Base-by-base conservation (phyloP, 805 yeast species). In the Yarrowia bubula region DNA sequence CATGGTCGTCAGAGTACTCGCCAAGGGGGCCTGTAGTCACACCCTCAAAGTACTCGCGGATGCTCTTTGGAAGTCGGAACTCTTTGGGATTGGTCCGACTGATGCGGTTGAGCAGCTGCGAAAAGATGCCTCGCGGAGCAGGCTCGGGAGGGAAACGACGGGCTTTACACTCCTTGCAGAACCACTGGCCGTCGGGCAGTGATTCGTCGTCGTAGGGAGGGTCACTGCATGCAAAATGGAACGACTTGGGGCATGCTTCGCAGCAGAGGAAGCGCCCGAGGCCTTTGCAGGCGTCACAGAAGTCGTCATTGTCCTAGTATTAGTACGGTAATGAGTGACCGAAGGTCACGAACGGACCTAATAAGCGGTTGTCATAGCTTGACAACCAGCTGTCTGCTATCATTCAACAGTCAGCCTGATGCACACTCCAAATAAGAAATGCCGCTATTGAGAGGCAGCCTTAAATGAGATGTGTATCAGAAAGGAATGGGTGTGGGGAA, bases 231-330 rank as follows among this genome's bases (percentile, higher is more conserved):
- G 89, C 80, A 72, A 95, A 91, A 73, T 93, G 99, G 76, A 93
- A 95, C 1, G 97, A 89, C 70, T 82, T 82, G 0, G 98, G 97
- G 75, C 99, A 93, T 1, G 89, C 81, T 70, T 93, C 99, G 76
- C 99, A 93, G 76, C 98, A 95, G 28, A 93, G 79, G 70, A 93
- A 92, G 32, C 89, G 81, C 11, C 99, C 99, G 0, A 92, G 80
- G 32, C 91, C 90, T 1, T 96, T 92, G 77, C 99, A 93, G 0
- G 95, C 81, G n/a, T 89, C 80, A 72, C 99, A 93, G 74, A 82
- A 92, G 74, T 93, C 99, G 67, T 92, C 96, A 74, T 93, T 95
- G 66, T 76, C 70, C 70, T 70, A 46, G 11, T n/a, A 42, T 62
- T 61, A 42, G 69, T 35, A 35, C 13, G 38, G 38, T 4, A 35